A percentile compares a stretch with the other conserved stretches of the same genome.
These are phyloP conservation scores for Fusarium beomiforme DNA, from an alignment of 2,329 filamentous ascomycete species.

Conservation along the genomic window DNA sequence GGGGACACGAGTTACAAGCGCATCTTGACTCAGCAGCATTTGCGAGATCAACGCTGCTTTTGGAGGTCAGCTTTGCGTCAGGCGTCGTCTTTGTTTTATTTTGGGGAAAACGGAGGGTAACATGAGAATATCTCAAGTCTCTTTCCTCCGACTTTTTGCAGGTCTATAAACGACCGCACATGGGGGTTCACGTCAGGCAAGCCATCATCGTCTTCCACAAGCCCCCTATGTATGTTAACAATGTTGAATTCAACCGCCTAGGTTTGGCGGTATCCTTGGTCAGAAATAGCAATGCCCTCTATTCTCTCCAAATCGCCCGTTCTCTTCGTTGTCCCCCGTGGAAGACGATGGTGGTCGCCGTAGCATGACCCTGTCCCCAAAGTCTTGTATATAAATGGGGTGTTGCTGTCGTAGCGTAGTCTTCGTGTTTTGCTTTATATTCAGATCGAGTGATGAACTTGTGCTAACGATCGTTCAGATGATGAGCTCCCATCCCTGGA, in stretches of 20 bases:
- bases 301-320: constrained; percentile 49
- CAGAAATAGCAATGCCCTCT: constrained; percentile 55
- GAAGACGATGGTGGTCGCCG: constrained; percentile 72
- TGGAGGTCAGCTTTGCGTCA: constrained; percentile 45
- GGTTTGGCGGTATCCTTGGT: constrained; percentile 49
- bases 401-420: constrained; percentile 46
- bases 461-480: constrained; percentile 64
- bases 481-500: constrained; percentile 70
- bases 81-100: constrained; percentile 46
- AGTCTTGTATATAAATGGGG: constrained; percentile 56
- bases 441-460: constrained; percentile 32
- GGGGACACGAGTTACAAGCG: constrained; percentile 44
- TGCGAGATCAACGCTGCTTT: constrained; percentile 44
- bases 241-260: constrained; percentile 47
- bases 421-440: constrained; percentile 38
- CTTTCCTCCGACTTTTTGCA: constrained; percentile 30
- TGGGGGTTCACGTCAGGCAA: constrained; percentile 62
- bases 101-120: constrained; percentile 39
- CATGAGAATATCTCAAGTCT: constrained; percentile 36
- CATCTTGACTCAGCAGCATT: constrained; percentile 48
- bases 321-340: constrained; percentile 52
- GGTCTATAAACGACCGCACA: constrained; percentile 35
- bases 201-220: constrained; percentile 77
- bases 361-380: constrained; percentile 57
- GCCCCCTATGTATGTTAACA: constrained; percentile 73